Evolutionary conservation across 1,284 basidiomycete species (phyloP), one percentile per base, ranked within the genome.

Genomic region (Cutaneotrichosporon cavernicola): DNA sequence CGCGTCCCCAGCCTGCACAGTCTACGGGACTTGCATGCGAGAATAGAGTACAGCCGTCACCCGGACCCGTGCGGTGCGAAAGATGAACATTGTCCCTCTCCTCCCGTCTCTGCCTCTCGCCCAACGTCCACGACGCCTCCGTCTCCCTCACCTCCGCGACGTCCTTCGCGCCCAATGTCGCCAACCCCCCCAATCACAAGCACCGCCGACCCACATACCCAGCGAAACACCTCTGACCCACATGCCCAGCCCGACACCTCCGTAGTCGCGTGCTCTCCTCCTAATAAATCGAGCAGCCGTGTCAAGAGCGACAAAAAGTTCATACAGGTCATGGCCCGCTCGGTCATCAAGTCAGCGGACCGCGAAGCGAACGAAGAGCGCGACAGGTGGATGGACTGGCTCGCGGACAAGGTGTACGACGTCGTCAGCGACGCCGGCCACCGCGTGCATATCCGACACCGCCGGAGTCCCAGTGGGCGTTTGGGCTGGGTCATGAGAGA

Each of bases 331-430:
- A 56, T 56, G 55, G 21, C 55, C 11, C 36, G 14, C 22, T 56
- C 55, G 21, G 55, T 56, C 13, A 21, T 56, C 22, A 26, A 30
- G 21, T 38, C 55, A 3, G 55, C 55, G 11, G 38, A 56, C 13
- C 5, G 38, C 4, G 55, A 56, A 5, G 55, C 55, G 36, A 56
- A 43, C 36, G 13, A 30, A 38, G 38, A 21, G 22, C 36, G 38
- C 11, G 22, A 38, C 22, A 8, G 16, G 13, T 56, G 55, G 56
- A n/a, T 47, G 34, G 56, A 58, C 56, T 58, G 56, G 56, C 40
- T 58, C 9, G 46, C 43, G 5, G 56, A 58, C n/a, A 31, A 46
- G 36, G 38, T 26, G n/a, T 30, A 43, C 38, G 55, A 56, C 22
- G 38, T 30, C 1, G 31, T 56, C 13, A 30, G 16, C 6, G 55